A percentile compares a stretch with the other conserved stretches of the same genome.
Conservation (phyloP, 495 filamentous ascomycete species). For the Neurospora hispaniola region DNA sequence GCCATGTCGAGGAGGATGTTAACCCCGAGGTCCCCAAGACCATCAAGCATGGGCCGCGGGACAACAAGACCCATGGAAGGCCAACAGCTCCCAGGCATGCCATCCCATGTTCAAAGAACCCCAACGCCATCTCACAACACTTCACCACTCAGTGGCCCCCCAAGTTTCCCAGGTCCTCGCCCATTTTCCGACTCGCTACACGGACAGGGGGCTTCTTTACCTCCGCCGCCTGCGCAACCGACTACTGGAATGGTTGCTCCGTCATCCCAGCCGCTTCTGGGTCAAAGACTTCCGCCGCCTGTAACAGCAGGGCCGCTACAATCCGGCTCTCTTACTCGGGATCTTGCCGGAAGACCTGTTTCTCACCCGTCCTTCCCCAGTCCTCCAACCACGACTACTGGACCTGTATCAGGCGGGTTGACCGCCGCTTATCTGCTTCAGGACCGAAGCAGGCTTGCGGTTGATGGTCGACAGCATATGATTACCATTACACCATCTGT, state of each 20-base stretch:
- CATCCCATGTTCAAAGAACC: slow-evolving; percentile 24
- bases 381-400: neutral
- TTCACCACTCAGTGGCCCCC: slow-evolving; percentile 22
- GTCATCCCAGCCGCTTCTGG: slow-evolving; percentile 30
- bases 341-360: slow-evolving; percentile 14
- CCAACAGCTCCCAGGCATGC: slow-evolving; percentile 30
- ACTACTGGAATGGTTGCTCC: slow-evolving; percentile 23
- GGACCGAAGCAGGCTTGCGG: slow-evolving; percentile 12
- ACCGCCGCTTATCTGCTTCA: neutral
- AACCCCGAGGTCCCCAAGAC: slow-evolving; percentile 53
- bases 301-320: slow-evolving; percentile 17
- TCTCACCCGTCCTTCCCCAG: neutral
- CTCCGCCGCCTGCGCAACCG: slow-evolving; percentile 21
- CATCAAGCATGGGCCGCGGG: slow-evolving; percentile 33
- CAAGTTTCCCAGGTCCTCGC: slow-evolving; percentile 22
- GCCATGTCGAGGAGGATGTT: slow-evolving; percentile 41
- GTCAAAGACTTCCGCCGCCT: slow-evolving; percentile 17
- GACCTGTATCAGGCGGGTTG: neutral
- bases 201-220: slow-evolving; percentile 17
- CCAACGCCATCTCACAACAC: slow-evolving; percentile 12
- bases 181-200: slow-evolving; percentile 20
- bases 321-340: slow-evolving; percentile 8
- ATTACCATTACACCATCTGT: slow-evolving; percentile 28
- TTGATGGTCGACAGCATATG: slow-evolving; percentile 33
- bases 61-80: slow-evolving; percentile 36